Base-by-base conservation (phyloP, 495 filamentous ascomycete species). In the Chlorociboria aeruginascens region DNA sequence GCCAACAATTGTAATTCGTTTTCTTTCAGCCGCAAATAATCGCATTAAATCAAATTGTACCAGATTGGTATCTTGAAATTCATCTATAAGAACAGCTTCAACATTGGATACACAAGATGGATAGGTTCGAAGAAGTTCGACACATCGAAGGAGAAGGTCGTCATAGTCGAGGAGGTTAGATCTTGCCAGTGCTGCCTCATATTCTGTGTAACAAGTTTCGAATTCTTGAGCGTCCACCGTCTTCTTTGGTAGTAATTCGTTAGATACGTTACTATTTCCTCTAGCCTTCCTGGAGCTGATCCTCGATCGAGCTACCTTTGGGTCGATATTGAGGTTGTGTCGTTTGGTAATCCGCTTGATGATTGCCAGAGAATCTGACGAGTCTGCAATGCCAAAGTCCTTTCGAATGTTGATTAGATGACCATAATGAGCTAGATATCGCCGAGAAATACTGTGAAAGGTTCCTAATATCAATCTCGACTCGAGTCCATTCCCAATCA, bases 61-160 rank as follows among this genome's bases (percentile, higher is more conserved):
- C 13, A 83, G 69, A 53, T 99, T 99, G 1, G 93, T 99, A 60
- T 99, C 93, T 61, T 99, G 93, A 52, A 95, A 99, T 57, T 99
- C 93, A 57, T 99, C 93, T 52, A 99, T 92, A 36, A 99, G 68
- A 1, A 99, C 88, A 0, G 86, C 81, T 60, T 96, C 81, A 13
- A 99, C 78, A 60, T 94, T 95, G 3, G 81, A 81, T 2, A 95
- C 89, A 57, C 89, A 97, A n/a, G 80, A 68, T 1, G 88, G 90
- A 50, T 85, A 75, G 42, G 74, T 66, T 40, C 76, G 73, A 12
- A 99, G 76, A 8, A 99, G 76, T 30, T 94, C 80, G 6, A 80
- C 81, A 51, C 92, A 95, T 40, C 81, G 78, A 11, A 95, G 66
- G 6, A 99, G 75, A 3, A 99, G 74, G 57, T 99, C 93, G 57